Percentiles rank a stretch among this genome's conserved stretches.
phyloP scores from a whole-genome alignment of 257 asterid species.

The Cordia subcordata region DNA sequence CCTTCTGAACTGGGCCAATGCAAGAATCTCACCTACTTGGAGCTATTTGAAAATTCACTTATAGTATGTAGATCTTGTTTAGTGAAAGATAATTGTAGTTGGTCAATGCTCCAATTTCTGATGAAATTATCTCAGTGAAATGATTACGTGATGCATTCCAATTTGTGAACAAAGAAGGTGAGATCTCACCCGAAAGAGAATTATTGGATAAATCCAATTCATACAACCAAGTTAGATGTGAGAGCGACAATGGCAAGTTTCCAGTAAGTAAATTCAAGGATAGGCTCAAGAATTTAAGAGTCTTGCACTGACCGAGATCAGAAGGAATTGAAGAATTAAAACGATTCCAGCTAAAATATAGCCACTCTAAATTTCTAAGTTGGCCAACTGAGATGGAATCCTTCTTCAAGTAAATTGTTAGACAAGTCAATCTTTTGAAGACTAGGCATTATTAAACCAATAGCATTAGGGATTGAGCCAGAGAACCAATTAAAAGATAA shows the following conservation, averaged over 20 bases:
- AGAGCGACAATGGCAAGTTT: constrained; percentile 54
- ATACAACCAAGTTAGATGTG: constrained; percentile 45
- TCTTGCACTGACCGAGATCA: constrained; percentile 33
- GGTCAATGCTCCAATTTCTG: too few species aligned
- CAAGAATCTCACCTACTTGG: constrained; percentile 28
- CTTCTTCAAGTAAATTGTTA: constrained; percentile 48
- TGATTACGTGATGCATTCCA: constrained; percentile 40
- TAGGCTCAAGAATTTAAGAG: constrained; percentile 25
- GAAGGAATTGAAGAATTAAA: constrained; percentile 35
- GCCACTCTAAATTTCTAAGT: constrained; percentile 16
- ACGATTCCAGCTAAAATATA: constrained; percentile 17
- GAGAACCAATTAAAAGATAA: constrained; percentile 39
- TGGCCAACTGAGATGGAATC: constrained; percentile 34
- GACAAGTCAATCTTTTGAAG: constrained; percentile 39
- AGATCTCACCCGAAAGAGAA: constrained; percentile 50
- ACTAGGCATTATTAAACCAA: constrained; percentile 27
- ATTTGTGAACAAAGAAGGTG: constrained; percentile 29
- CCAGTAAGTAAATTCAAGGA: constrained; percentile 43
- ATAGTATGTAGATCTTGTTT: too few species aligned
- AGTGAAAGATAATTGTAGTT: too few species aligned
- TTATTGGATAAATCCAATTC: constrained; percentile 58
- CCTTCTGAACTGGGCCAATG: constrained; percentile 36
- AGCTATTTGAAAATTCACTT: constrained; percentile 30
- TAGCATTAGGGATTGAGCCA: constrained; percentile 47
- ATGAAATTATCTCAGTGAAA: background rate